These are phyloP conservation scores for Trichophyton simii DNA, from an alignment of 2,329 filamentous ascomycete genomes.

Conservation along the genomic window DNA sequence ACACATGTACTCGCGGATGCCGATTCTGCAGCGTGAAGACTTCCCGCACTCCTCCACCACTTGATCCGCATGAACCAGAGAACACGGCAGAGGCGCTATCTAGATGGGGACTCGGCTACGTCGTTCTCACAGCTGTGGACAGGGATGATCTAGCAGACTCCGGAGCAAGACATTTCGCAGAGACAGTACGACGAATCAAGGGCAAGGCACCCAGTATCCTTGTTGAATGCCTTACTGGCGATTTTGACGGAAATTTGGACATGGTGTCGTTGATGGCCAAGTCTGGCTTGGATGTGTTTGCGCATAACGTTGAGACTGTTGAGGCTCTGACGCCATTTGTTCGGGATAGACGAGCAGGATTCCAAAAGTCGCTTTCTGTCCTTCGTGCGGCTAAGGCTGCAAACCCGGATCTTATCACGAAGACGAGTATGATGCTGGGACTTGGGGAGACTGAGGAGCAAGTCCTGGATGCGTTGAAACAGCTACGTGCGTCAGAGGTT, in stretches of 20 bases:
- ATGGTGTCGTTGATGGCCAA: slow-evolving; percentile 75
- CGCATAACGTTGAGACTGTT: slow-evolving; percentile 93
- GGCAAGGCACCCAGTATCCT: slow-evolving; percentile 45
- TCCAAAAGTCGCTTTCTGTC: slow-evolving; percentile 71
- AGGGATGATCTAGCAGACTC: slow-evolving; percentile 85
- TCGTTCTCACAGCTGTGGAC: slow-evolving; percentile 87
- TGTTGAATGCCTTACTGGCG: slow-evolving; percentile 50
- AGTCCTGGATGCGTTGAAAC: slow-evolving; percentile 63
- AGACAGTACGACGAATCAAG: slow-evolving; percentile 92
- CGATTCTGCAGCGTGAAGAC: slow-evolving; percentile 98
- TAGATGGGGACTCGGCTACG: slow-evolving; percentile 89
- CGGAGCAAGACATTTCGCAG: slow-evolving; percentile 77
- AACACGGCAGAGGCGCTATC: slow-evolving; percentile 87
- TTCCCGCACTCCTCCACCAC: slow-evolving; percentile 56
- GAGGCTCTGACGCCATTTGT: slow-evolving; percentile 84
- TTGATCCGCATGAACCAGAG: slow-evolving; percentile 94
- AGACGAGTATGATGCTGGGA: slow-evolving; percentile 95
- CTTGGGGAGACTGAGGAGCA: slow-evolving; percentile 85
- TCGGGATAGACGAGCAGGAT: slow-evolving; percentile 77
- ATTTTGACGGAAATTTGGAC: slow-evolving; percentile 72
- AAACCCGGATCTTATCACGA: slow-evolving; percentile 74
- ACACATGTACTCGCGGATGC: slow-evolving; percentile 92
- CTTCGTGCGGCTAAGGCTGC: slow-evolving; percentile 70
- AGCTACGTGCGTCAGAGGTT: slow-evolving; percentile 66
- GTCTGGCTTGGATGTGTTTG: slow-evolving; percentile 88